Evolutionary conservation across 164 flowering plant species (phyloP), one percentile per base, ranked within the genome.

Genomic region (Hamamelis virginiana): DNA sequence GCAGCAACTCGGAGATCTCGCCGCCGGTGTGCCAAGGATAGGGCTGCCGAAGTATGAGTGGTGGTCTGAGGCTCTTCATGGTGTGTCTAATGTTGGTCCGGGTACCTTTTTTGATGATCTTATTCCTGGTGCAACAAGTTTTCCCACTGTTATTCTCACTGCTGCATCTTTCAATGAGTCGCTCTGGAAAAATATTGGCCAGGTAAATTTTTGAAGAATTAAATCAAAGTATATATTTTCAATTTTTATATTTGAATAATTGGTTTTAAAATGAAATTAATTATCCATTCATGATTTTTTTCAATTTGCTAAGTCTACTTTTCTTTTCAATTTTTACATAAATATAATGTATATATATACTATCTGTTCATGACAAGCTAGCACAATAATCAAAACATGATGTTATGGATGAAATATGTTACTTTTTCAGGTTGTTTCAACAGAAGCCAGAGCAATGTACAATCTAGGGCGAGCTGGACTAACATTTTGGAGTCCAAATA

Each of bases 401-500:
- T n/a, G n/a, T 33, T 33, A 33, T 33, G 6, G 41, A 33, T 2
- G 2, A 33, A 33, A 33, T 33, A 2, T 6, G 41, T 33, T 6
- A 33, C 41, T 33, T 8, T 27, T 22, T 9, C 62, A 72, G 70
- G 76, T 21, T 14, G 73, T 72, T 16, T 76, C 78, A 12, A 59
- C 61, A 0, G 75, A 76, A 56, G 78, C 75, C 0, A 63, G 78
- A 48, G 78, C 78, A 3, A 62, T 72, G 68, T 67, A 61, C 61
- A 75, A 75, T 38, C 16, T 67, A 15, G 75, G 78, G 28, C 28
- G 43, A 1, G 75, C 70, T 4, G 72, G 78, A n/a, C 43, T 76
- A 48, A 76, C 78, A 18, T 76, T 5, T 22, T 76, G 78, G 78
- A 72, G 72, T 41, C 78, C 78, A 12, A 75, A 66, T 9, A 50